Evolutionary conservation across 371 early-diverging fungal genomes (phyloP).

Genomic region (Rhizopus stolonifer): DNA sequence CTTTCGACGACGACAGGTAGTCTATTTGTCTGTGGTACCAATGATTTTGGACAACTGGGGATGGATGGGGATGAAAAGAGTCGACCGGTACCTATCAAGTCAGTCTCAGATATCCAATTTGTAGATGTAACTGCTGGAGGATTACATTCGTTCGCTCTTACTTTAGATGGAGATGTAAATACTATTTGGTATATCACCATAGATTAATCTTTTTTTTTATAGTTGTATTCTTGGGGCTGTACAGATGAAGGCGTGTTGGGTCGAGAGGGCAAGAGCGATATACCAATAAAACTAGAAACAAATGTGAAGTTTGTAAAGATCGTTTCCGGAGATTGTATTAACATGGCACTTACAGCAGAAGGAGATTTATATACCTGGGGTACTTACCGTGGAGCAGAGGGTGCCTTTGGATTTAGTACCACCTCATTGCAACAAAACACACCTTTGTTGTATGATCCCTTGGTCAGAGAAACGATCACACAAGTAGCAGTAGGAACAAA

Average conservation of each 20-base stretch:
- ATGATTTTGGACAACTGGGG: constrained; percentile 97
- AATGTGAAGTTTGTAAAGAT: constrained; percentile 77
- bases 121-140: constrained; percentile 85
- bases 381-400: constrained; percentile 79
- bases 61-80: constrained; percentile 83
- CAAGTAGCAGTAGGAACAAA: constrained; percentile 89
- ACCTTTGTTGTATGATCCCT: constrained; percentile 55
- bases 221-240: constrained; percentile 95
- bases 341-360: constrained; percentile 81
- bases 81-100: constrained; percentile 71
- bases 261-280: constrained; percentile 78
- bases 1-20: constrained; percentile 50
- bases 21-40: constrained; percentile 92
- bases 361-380: constrained; percentile 96
- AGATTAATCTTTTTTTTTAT: constrained; percentile 1
- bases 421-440: constrained; percentile 62
- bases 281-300: constrained; percentile 33
- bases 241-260: constrained; percentile 98
- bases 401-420: constrained; percentile 69
- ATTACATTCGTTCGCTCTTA: constrained; percentile 86
- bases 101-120: constrained; percentile 64
- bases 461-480: constrained; percentile 53
- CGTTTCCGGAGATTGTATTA: constrained; percentile 91
- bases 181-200: no score
- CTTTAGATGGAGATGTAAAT: constrained; percentile 69